These are phyloP conservation scores for Neofusicoccum parvum DNA, from an alignment of 2,329 filamentous ascomycete genomes.

Conservation along the genomic window DNA sequence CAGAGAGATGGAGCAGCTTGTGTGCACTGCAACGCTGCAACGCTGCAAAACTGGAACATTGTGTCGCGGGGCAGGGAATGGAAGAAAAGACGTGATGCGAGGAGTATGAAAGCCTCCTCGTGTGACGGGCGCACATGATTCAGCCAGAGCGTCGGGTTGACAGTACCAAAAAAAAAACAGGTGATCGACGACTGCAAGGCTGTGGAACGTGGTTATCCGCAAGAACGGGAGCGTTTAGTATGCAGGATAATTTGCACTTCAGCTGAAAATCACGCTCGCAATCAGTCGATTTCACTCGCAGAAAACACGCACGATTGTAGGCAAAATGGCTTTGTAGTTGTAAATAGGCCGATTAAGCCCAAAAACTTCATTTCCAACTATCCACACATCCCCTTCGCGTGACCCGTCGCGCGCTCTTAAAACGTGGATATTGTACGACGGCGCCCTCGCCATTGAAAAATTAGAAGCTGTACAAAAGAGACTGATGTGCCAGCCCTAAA, in stretches of 20 bases:
- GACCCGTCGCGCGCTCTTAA: constrained; percentile 12
- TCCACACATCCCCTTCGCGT: constrained; percentile 16
- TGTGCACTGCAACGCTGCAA: no score
- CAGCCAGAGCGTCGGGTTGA: not conserved
- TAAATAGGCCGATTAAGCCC: constrained; percentile 12
- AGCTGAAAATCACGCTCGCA: not conserved
- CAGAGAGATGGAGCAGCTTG: not conserved
- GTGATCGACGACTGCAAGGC: not conserved
- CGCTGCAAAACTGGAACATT: no score
- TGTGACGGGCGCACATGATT: not conserved
- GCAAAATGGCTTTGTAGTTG: not conserved
- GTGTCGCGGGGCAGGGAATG: no score
- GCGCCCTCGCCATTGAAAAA: constrained; percentile 9
- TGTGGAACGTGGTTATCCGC: not conserved
- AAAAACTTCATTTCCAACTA: constrained; percentile 20
- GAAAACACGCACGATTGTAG: not conserved
- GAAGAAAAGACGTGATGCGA: not conserved
- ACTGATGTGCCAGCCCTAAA: constrained; percentile 14
- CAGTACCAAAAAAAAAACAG: not conserved
- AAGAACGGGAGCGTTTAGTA: not conserved
- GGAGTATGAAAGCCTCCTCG: not conserved
- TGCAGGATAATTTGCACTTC: not conserved
- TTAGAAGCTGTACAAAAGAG: constrained; percentile 18
- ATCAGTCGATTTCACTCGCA: not conserved
- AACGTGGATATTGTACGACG: constrained; percentile 15